Base-by-base conservation (phyloP, 257 asterid species). In the Gentiana macrophylla region DNA sequence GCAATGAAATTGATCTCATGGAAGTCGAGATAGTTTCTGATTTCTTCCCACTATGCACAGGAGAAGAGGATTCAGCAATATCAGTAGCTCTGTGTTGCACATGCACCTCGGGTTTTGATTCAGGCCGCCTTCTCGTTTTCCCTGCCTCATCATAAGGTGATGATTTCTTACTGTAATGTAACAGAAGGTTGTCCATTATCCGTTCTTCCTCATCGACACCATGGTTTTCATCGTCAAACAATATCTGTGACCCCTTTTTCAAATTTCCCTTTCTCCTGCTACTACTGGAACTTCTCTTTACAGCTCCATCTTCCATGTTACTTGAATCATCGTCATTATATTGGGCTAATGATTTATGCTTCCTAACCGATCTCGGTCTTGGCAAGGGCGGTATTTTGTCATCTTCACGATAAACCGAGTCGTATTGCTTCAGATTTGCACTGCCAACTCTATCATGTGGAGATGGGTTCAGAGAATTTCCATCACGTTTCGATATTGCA, bases 111-210 rank as follows among this genome's bases (percentile, higher is more conserved):
- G 24, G 24, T 24, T 24, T 24, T 34, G 68, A 63, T 35, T 55
- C 65, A 24, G 59, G 47, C 41, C 57, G 70, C 61, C 77, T 76
- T 73, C 74, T 76, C 62, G 61, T 15, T 53, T 70, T 77, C 24
- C 24, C 24, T 4, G 61, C 76, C 48, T 70, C 90, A 44, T 69
- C 93, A 67, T 55, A 70, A 43, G 70, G 68, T 35, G 94, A 60
- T 51, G 84, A 85, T 69, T 82, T 88, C 84, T 79, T 85, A 79
- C 95, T 75, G 84, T 92, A 92, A 76, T 83, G 95, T 62, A 88
- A 67, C 71, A 92, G 56, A 56, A 92, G 79, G 55, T 85, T 80
- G 61, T 92, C 97, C 35, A 92, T 88, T 76, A 83, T 72, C 64
- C 35, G 83, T 71, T 92, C 97, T 3, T 78, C 86, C 2, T 78